Base-by-base conservation (phyloP, 2,329 filamentous ascomycete genomes). In the Aquanectria penicillioides region DNA sequence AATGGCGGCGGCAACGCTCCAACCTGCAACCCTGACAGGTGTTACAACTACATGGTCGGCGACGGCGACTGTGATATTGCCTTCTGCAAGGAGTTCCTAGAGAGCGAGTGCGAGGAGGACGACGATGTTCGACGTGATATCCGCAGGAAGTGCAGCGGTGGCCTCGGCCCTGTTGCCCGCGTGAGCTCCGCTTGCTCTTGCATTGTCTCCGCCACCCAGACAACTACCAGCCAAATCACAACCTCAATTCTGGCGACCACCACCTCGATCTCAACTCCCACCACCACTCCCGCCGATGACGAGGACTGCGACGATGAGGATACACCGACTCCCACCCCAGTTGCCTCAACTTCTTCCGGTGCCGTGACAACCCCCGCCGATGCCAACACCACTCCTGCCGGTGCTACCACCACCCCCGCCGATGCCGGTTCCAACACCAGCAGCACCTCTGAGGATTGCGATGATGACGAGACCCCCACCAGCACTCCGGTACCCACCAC, bases 151-250 rank as follows among this genome's bases (percentile, higher is more conserved):
- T 77, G 69, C 62, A 38, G 12, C n/a, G 11, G n/a, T 10, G 20
- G 17, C 11, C 38, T 29, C 20, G 8, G 44, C 33, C 49, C 61
- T 12, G 56, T 54, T 22, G 12, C 20, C 1, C 31, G 20, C 9
- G 65, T 71, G 49, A 67, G 61, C 62, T 77, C 76, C 36, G 75
- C 73, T 38, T 77, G 75, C 70, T 76, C 74, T 6, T 77, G 75
- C 68, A 67, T 77, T 64, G 70, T 77, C 65, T 72, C 73, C 37
- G 65, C 71, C 37, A 74, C 73, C 17, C 70, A 72, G 58, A 64
- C 63, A 11, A 59, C 51, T 31, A 57, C 52, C 48, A 57, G 25
- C n/a, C 41, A 59, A n/a, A 57, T 56, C 10, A 17, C 31, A 20
- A 43, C 67, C 23, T 52, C 63, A 5, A 50, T 33, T 36, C 22